Conservation (phyloP, 2,329 filamentous ascomycete genomes). For the Basipetospora sp. region DNA sequence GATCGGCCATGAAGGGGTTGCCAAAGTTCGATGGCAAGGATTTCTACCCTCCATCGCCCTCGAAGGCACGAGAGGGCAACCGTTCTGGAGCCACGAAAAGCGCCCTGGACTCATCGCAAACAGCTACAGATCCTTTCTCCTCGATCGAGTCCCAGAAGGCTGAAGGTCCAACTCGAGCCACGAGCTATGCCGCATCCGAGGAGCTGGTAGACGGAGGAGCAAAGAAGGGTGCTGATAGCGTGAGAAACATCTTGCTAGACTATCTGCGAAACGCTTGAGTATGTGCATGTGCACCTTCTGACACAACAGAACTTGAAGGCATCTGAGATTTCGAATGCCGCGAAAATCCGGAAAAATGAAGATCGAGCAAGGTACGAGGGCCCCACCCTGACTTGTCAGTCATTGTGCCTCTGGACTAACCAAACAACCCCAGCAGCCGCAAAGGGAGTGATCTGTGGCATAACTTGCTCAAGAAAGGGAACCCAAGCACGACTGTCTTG, state of each 20-base stretch:
- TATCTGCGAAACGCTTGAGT: neutral
- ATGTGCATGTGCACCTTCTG: neutral
- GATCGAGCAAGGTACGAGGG: slow-evolving; percentile 4
- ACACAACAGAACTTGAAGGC: neutral
- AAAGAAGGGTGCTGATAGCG: slow-evolving; percentile 1
- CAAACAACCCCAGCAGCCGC: slow-evolving; percentile 16
- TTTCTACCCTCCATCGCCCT: slow-evolving; percentile 44
- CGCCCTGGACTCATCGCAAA: slow-evolving; percentile 5
- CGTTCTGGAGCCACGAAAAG: slow-evolving; percentile 3
- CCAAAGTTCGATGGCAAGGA: slow-evolving; percentile 52
- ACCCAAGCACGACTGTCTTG: slow-evolving; percentile 29
- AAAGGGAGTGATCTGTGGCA: slow-evolving; percentile 34
- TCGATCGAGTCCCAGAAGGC: slow-evolving; percentile 5
- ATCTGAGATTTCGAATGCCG: slow-evolving; percentile 1
- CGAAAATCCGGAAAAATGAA: neutral
- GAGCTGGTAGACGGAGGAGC: neutral
- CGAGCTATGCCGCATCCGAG: slow-evolving; percentile 5
- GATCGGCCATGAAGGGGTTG: slow-evolving; percentile 33
- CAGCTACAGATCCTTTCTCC: slow-evolving; percentile 4
- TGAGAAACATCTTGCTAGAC: neutral
- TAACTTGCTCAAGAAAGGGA: slow-evolving; percentile 36
- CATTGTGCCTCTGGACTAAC: neutral
- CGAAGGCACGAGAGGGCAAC: slow-evolving; percentile 18
- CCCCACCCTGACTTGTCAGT: too few relatives aligned
- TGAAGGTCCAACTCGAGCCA: slow-evolving; percentile 5